phyloP scores from a whole-genome alignment of 192 early-diverging fungal species.

The Paraglomus occultum region DNA sequence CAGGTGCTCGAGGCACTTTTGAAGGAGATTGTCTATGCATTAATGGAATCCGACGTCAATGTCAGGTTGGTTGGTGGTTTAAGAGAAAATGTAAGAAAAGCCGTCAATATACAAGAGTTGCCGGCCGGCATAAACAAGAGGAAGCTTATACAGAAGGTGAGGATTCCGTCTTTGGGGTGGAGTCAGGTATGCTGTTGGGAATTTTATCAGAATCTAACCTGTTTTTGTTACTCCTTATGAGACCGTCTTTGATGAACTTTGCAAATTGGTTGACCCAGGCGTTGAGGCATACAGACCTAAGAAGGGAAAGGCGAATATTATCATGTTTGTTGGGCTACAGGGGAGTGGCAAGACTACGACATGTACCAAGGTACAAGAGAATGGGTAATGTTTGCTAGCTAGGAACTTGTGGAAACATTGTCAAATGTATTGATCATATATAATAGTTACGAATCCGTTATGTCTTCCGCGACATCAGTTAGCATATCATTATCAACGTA shows the following conservation, averaged over 20 bases:
- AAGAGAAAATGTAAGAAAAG: constrained; percentile 81
- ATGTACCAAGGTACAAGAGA: constrained; percentile 74
- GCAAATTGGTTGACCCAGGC: constrained; percentile 81
- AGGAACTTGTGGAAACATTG: background rate
- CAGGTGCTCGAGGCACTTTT: constrained; percentile 75
- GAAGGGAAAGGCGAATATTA: constrained; percentile 80
- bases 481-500: constrained; percentile 87
- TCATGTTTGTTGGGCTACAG: constrained; percentile 98
- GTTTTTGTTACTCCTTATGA: constrained; percentile 20
- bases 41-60: constrained; percentile 92
- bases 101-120: constrained; percentile 80
- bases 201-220: background rate
- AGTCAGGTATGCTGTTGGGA: background rate
- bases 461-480: constrained; percentile 40
- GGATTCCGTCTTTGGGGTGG: background rate
- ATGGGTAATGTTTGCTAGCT: background rate
- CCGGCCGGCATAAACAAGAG: constrained; percentile 83
- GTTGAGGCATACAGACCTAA: constrained; percentile 83
- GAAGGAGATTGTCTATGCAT: constrained; percentile 82
- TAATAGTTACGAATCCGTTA: background rate
- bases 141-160: constrained; percentile 76
- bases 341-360: constrained; percentile 96
- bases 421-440: background rate
- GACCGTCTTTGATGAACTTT: constrained; percentile 90
- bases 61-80: constrained; percentile 79